Evolutionary conservation across 176 grass and related monocot species (phyloP).

Genomic region (Oryza punctata): DNA sequence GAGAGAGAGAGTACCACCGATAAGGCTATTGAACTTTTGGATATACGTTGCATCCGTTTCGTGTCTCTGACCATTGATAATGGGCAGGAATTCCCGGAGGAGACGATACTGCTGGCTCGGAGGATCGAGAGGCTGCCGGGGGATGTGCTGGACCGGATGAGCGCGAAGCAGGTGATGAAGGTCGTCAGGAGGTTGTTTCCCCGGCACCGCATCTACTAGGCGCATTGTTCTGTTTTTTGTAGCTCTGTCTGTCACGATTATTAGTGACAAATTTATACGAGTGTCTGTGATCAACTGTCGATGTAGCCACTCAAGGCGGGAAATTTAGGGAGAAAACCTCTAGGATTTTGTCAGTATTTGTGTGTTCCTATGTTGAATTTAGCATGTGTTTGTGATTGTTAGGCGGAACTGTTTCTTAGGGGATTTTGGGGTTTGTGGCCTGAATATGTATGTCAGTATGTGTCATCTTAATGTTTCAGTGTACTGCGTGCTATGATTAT

Average conservation of each 20-base stretch:
- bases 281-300: neutral
- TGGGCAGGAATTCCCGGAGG: neutral
- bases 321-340: neutral
- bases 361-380: too few species aligned
- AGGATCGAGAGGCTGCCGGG: conserved; percentile 31
- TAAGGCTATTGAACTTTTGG: too few species aligned
- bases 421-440: neutral
- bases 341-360: neutral
- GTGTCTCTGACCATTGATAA: neutral
- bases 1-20: too few species aligned
- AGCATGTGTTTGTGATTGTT: neutral
- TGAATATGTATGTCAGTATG: neutral
- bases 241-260: neutral
- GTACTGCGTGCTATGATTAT: neutral
- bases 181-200: neutral
- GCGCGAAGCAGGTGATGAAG: conserved; percentile 25
- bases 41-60: too few species aligned
- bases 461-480: neutral
- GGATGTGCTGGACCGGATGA: neutral
- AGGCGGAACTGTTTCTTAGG: neutral
- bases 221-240: neutral
- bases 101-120: conserved; percentile 18
- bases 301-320: neutral
- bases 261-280: neutral
- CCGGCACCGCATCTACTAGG: neutral